Conservation (phyloP, 2,329 filamentous ascomycete species). For the Cytospora piceae region DNA sequence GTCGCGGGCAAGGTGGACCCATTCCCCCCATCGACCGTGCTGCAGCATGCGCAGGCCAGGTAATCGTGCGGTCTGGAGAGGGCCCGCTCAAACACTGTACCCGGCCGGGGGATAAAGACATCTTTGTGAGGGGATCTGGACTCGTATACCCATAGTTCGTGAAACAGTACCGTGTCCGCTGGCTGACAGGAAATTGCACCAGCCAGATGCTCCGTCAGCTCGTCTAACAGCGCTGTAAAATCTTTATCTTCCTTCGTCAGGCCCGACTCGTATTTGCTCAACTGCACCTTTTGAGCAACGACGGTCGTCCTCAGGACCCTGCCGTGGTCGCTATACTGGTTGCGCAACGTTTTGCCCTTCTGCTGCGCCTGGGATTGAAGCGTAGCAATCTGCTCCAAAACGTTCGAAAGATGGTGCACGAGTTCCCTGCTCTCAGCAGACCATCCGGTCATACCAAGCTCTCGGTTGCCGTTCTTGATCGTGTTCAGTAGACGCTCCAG, state of each 20-base stretch:
- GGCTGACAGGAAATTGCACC: slow-evolving; percentile 41
- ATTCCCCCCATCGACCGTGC: slow-evolving; percentile 51
- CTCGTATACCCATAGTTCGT: slow-evolving; percentile 79
- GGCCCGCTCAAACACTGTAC: slow-evolving; percentile 71
- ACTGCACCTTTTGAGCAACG: slow-evolving; percentile 78
- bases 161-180: slow-evolving; percentile 57
- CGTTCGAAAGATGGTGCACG: slow-evolving; percentile 33
- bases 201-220: slow-evolving; percentile 54
- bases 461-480: slow-evolving; percentile 42
- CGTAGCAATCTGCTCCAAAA: slow-evolving; percentile 51
- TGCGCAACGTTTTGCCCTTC: slow-evolving; percentile 62
- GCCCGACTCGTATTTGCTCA: slow-evolving; percentile 73
- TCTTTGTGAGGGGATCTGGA: slow-evolving; percentile 69
- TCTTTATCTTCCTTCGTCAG: slow-evolving; percentile 72
- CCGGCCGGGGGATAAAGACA: slow-evolving; percentile 75
- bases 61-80: slow-evolving; percentile 77
- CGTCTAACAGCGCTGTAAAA: slow-evolving; percentile 69
- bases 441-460: slow-evolving; percentile 43
- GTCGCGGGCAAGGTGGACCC: slow-evolving; percentile 69
- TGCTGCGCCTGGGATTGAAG: slow-evolving; percentile 51
- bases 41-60: slow-evolving; percentile 72
- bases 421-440: slow-evolving; percentile 35
- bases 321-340: slow-evolving; percentile 73
- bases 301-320: slow-evolving; percentile 76
- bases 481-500: slow-evolving; percentile 47